phyloP scores from a whole-genome alignment of 257 asterid genomes.

The Plantago elongata region DNA sequence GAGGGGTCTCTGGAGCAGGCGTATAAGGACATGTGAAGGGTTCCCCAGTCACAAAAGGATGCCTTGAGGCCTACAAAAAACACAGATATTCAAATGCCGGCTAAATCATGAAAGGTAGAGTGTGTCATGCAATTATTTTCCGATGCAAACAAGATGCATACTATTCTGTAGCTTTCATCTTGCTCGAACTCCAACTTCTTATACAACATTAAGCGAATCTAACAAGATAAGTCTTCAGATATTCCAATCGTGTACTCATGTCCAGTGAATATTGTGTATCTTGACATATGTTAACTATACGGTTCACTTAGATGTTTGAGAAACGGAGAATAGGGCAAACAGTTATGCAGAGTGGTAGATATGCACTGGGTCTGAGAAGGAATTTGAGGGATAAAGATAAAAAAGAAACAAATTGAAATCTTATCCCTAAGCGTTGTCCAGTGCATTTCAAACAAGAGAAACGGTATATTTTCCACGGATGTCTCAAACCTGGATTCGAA shows the following conservation, averaged over 20 bases:
- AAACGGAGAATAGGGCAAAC: too few species aligned
- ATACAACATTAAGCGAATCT: neutral
- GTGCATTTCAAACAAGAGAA: too few species aligned
- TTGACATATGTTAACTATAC: neutral
- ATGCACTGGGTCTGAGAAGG: too few species aligned
- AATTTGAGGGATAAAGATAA: too few species aligned
- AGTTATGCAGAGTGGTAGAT: too few species aligned
- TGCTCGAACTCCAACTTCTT: neutral
- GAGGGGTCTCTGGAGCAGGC: slow-evolving; percentile 90
- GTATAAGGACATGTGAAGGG: slow-evolving; percentile 78
- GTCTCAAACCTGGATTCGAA: too few species aligned
- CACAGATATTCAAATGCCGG: slow-evolving; percentile 22
- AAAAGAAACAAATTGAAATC: too few species aligned
- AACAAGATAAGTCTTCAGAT: slow-evolving; percentile 1
- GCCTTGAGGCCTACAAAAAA: slow-evolving; percentile 78
- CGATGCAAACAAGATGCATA: slow-evolving; percentile 1
- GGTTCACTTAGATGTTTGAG: neutral
- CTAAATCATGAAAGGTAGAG: neutral
- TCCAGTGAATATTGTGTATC: neutral
- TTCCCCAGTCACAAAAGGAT: slow-evolving; percentile 98
- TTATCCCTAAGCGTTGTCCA: too few species aligned
- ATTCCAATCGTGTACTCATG: neutral
- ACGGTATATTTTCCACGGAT: too few species aligned
- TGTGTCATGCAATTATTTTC: neutral
- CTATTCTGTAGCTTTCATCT: neutral